Base-by-base conservation (phyloP, 2,329 filamentous ascomycete genomes). In the Fusarium clavum region DNA sequence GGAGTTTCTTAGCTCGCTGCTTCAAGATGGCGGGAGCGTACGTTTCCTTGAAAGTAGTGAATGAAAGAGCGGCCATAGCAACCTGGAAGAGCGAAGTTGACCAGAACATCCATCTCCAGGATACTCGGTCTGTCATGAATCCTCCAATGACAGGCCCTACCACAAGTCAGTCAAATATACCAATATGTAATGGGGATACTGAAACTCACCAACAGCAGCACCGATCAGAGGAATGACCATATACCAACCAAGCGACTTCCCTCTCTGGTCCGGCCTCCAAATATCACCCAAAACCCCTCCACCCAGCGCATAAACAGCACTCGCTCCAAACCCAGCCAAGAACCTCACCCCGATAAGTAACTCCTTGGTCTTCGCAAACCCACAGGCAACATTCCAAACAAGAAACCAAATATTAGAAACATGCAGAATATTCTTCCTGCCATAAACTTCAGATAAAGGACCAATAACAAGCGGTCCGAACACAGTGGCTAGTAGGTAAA, bases 41-140 rank as follows among this genome's bases (percentile, higher is more conserved):
- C 0, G 82, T 82, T 70, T 85, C 83, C 7, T 53, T 72, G 57
- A 83, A 81, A 2, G 65, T 73, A 8, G 75, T 65, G 10, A 80
- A 72, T 0, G 78, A 78, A 0, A 81, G 65, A 7, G 75, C 44
- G 12, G 79, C 76, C 72, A 83, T 79, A 20, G 76, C 73, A 0
- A 62, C 79, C 44, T 83, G 81, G 53, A 84, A 80, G 18, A 82
- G 77, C 1, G 82, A 82, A 0, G 82, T 83, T 0, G 80, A 71
- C 81, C 82, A 84, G 59, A 84, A 84, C 73, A 82, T 80, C 83
- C 82, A 84, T 8, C 83, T 75, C 83, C 83, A 84, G 3, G 71
- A 78, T 1, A 79, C 71, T 2, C 76, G 70, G 3, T 68, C 74
- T 0, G 76, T 76, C 46, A 83, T 81, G 60, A 82, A 80, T 0